Conservation (phyloP, 2,329 filamentous ascomycete species). For the Stemphylium lycopersici region DNA sequence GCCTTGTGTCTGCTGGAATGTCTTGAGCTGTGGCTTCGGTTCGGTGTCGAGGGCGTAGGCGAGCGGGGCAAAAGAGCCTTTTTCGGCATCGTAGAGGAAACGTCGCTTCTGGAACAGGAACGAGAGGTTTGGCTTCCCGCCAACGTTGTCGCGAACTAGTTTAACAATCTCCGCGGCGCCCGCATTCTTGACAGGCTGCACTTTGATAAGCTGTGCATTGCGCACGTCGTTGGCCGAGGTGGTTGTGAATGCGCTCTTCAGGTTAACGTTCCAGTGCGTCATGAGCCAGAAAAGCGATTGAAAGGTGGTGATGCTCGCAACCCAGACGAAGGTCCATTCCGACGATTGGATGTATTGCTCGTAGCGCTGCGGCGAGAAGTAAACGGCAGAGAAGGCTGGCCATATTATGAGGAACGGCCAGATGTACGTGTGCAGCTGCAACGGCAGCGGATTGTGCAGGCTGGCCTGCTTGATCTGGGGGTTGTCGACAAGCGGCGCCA, state of each 20-base stretch:
- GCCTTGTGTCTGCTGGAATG: conserved; percentile 81
- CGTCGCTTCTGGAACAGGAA: conserved; percentile 98
- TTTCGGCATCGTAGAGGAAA: conserved; percentile 79
- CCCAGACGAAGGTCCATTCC: conserved; percentile 98
- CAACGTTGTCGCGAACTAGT: conserved; percentile 76
- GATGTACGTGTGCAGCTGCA: conserved; percentile 83
- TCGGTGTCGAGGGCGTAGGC: conserved; percentile 83
- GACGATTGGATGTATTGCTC: conserved; percentile 89
- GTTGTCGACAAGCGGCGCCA: conserved; percentile 80
- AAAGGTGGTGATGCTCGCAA: conserved; percentile 81
- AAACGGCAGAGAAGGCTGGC: conserved; percentile 89
- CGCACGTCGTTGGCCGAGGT: conserved; percentile 71
- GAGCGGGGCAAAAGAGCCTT: conserved; percentile 79
- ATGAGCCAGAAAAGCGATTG: conserved; percentile 93
- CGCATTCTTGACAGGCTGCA: conserved; percentile 87
- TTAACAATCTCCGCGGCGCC: conserved; percentile 87
- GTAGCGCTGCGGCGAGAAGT: conserved; percentile 82
- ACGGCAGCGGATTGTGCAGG: conserved; percentile 83
- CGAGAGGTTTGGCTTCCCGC: conserved; percentile 76
- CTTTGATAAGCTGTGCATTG: conserved; percentile 85
- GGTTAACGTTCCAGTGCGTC: conserved; percentile 95
- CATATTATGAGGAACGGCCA: conserved; percentile 93
- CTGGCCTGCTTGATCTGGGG: conserved; percentile 86
- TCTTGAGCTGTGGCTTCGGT: conserved; percentile 77
- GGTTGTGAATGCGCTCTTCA: conserved; percentile 82